These are phyloP conservation scores for Ascochyta viciae-villosae DNA, from an alignment of 2,329 filamentous ascomycete species.

Conservation along the genomic window DNA sequence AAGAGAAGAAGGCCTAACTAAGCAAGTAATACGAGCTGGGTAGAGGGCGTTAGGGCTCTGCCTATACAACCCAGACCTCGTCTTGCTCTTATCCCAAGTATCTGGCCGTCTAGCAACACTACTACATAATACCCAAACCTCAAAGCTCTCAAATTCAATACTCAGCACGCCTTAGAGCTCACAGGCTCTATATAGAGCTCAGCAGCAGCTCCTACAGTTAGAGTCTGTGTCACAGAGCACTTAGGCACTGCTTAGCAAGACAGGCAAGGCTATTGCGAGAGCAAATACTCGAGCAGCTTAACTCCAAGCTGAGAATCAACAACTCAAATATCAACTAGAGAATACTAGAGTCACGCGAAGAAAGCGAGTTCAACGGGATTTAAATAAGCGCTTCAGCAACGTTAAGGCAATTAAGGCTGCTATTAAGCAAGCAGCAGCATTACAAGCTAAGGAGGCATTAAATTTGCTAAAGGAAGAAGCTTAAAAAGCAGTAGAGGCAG, in stretches of 20 bases:
- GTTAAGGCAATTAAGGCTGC: constrained; percentile 12
- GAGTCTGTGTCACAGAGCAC: background rate
- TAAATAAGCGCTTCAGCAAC: constrained; percentile 21
- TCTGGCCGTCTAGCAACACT: background rate
- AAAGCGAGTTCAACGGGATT: constrained; percentile 16
- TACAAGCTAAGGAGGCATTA: too few species aligned
- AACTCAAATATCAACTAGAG: constrained; percentile 15
- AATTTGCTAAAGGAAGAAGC: too few species aligned
- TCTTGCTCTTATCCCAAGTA: background rate
- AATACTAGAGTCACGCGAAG: background rate
- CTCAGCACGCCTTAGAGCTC: background rate
- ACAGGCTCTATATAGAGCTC: constrained; percentile 11
- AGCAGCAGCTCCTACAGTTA: background rate
- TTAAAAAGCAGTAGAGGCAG: too few species aligned
- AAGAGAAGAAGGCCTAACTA: constrained; percentile 10
- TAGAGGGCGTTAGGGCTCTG: background rate
- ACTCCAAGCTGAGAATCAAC: constrained; percentile 14
- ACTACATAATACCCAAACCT: background rate
- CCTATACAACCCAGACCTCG: background rate
- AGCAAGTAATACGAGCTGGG: background rate
- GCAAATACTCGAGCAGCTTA: constrained; percentile 14
- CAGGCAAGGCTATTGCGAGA: constrained; percentile 15
- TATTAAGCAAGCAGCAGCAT: background rate
- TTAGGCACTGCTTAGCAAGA: constrained; percentile 10
- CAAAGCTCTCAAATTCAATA: background rate